A percentile compares a stretch with the other conserved stretches of the same genome.
phyloP scores from a whole-genome alignment of 208 protist genomes.

The Trypanosoma mega region DNA sequence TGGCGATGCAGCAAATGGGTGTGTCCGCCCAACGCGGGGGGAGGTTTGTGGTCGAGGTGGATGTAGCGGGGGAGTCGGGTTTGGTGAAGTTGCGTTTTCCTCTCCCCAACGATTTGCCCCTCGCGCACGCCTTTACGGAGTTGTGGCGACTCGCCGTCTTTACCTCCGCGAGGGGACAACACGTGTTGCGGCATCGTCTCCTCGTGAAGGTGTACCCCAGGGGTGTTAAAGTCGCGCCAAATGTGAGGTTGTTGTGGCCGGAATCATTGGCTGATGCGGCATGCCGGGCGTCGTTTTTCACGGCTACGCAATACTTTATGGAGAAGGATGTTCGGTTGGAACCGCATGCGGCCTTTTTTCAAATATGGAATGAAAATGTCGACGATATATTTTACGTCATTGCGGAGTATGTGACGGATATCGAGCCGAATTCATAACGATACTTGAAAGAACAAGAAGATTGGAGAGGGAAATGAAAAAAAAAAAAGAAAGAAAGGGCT shows the following conservation, averaged over 20 bases:
- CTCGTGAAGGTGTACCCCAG: neutral
- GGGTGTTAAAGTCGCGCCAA: neutral
- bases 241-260: too few species aligned
- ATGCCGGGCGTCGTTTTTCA: conserved; percentile 18
- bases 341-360: conserved; percentile 16
- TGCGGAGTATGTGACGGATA: conserved; percentile 22
- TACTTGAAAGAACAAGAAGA: too few species aligned
- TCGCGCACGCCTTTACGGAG: neutral
- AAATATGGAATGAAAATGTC: conserved; percentile 12
- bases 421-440: too few species aligned
- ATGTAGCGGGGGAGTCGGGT: neutral
- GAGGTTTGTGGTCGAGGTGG: too few species aligned
- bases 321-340: conserved; percentile 9
- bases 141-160: neutral
- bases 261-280: too few species aligned
- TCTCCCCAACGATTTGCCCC: neutral
- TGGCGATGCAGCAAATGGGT: too few species aligned
- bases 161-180: neutral
- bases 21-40: too few species aligned
- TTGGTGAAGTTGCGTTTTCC: neutral
- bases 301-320: conserved; percentile 27
- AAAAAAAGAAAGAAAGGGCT: too few species aligned
- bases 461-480: too few species aligned
- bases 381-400: conserved; percentile 22
- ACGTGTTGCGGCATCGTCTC: neutral